phyloP scores from a whole-genome alignment of 2,329 filamentous ascomycete species.

The Reticulascus tulasneorum region DNA sequence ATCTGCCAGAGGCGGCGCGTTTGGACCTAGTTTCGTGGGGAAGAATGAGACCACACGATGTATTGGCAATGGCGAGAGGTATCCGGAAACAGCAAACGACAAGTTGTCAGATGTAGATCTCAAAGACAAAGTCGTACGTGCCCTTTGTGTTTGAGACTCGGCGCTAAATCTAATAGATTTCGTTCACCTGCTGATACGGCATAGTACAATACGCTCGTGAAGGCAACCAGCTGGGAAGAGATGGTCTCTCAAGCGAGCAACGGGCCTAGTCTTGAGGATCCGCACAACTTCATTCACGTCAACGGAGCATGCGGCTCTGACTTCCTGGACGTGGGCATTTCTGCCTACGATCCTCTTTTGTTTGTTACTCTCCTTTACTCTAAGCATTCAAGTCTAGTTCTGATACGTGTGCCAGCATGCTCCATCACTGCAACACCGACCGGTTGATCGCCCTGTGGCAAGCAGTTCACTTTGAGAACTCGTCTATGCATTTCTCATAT shows the following conservation, averaged over 20 bases:
- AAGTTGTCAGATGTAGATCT: constrained; percentile 28
- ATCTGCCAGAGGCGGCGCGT: constrained; percentile 31
- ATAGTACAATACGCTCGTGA: constrained; percentile 40
- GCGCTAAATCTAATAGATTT: too few species aligned
- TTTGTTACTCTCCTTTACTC: constrained; percentile 19
- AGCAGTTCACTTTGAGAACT: constrained; percentile 34
- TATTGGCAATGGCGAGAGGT: constrained; percentile 20
- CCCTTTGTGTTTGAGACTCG: too few species aligned
- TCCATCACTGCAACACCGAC: constrained; percentile 57
- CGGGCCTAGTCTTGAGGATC: constrained; percentile 38
- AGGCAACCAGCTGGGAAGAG: constrained; percentile 29
- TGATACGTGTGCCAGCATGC: constrained; percentile 30
- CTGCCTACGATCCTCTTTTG: constrained; percentile 45
- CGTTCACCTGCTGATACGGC: constrained; percentile 4
- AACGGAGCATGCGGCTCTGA: constrained; percentile 30
- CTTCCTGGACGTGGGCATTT: constrained; percentile 33
- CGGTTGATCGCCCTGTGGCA: constrained; percentile 58
- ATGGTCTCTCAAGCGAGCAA: constrained; percentile 35
- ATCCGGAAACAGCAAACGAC: constrained; percentile 34
- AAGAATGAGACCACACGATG: constrained; percentile 9
- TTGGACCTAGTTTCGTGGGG: constrained; percentile 25
- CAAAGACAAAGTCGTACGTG: constrained; percentile 38
- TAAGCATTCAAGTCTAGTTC: neutral
- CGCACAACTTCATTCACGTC: constrained; percentile 41
- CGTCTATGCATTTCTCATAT: constrained; percentile 32